These are phyloP conservation scores for Mycena vulgaris DNA, from an alignment of 768 basidiomycete genomes.

Conservation along the genomic window DNA sequence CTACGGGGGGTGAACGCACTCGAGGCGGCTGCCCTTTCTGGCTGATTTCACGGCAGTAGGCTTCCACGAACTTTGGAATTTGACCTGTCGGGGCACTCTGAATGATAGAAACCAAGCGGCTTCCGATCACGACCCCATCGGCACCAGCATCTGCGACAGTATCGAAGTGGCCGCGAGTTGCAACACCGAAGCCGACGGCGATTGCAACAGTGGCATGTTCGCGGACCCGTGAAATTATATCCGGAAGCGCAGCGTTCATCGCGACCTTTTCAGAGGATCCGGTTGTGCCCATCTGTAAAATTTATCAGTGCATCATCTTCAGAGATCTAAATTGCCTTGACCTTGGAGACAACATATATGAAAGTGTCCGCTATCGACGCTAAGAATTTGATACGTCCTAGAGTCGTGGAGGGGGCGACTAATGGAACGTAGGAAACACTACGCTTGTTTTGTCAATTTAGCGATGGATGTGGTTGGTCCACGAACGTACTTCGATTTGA, in stretches of 20 bases:
- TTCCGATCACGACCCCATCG: constrained; percentile 96
- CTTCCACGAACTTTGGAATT: constrained; percentile 70
- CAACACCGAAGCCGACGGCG: constrained; percentile 97
- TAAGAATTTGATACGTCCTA: constrained; percentile 91
- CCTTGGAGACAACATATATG: constrained; percentile 99
- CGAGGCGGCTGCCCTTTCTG: constrained; percentile 56
- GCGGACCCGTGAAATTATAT: constrained; percentile 88
- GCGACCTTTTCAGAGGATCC: constrained; percentile 85
- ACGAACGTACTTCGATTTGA: constrained; percentile 76
- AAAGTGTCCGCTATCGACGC: constrained; percentile 96
- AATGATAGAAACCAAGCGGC: constrained; percentile 86
- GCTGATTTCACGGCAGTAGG: constrained; percentile 82
- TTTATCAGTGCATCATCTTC: constrained; percentile 31
- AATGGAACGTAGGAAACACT: constrained; percentile 97
- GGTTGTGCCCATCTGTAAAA: constrained; percentile 91
- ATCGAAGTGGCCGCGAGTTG: constrained; percentile 91
- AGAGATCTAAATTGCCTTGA: constrained; percentile 43
- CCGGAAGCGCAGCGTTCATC: constrained; percentile 85
- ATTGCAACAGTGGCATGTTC: constrained; percentile 85
- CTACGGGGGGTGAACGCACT: constrained; percentile 50
- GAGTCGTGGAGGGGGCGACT: constrained; percentile 93
- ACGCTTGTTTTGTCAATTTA: constrained; percentile 17
- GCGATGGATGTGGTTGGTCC: neutral
- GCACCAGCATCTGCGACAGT: constrained; percentile 90
- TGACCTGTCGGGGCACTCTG: constrained; percentile 70